A percentile compares a stretch with the other conserved stretches of the same genome.
phyloP scores from a whole-genome alignment of 1,284 basidiomycete species.

The Ceratobasidium sp. region DNA sequence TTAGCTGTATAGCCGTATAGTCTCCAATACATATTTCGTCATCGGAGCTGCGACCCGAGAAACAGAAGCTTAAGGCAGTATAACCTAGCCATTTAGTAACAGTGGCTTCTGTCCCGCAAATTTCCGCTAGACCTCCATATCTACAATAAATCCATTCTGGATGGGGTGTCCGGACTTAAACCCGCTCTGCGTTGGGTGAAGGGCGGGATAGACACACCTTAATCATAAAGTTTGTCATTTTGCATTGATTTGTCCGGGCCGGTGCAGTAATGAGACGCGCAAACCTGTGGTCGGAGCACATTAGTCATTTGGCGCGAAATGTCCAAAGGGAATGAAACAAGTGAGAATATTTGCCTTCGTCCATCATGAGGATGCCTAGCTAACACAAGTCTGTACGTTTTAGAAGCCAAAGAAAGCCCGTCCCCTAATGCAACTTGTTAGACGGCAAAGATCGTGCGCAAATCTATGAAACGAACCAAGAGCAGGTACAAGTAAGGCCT shows the following conservation, averaged over 20 bases:
- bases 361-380: conserved; percentile 28
- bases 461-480: conserved; percentile 18
- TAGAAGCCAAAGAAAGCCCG: conserved; percentile 9
- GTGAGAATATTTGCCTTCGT: conserved; percentile 4
- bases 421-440: conserved; percentile 9
- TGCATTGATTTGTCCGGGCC: conserved; percentile 2
- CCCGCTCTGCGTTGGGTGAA: not conserved
- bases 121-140: conserved; percentile 12
- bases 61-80: too few relatives aligned
- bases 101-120: not conserved
- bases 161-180: not conserved
- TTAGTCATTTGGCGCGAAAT: not conserved
- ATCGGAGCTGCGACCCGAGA: too few relatives aligned
- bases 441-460: not conserved
- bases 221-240: conserved; percentile 19
- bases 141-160: conserved; percentile 6
- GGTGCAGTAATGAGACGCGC: conserved; percentile 22
- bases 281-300: not conserved
- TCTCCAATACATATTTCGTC: not conserved
- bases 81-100: too few relatives aligned
- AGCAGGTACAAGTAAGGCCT: conserved; percentile 26
- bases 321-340: not conserved
- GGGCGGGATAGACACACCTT: not conserved
- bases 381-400: conserved; percentile 21
- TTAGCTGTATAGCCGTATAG: conserved; percentile 3